These are phyloP conservation scores for Yamadazyma taylorii DNA, from an alignment of 1,139 yeast genomes.

Conservation along the genomic window DNA sequence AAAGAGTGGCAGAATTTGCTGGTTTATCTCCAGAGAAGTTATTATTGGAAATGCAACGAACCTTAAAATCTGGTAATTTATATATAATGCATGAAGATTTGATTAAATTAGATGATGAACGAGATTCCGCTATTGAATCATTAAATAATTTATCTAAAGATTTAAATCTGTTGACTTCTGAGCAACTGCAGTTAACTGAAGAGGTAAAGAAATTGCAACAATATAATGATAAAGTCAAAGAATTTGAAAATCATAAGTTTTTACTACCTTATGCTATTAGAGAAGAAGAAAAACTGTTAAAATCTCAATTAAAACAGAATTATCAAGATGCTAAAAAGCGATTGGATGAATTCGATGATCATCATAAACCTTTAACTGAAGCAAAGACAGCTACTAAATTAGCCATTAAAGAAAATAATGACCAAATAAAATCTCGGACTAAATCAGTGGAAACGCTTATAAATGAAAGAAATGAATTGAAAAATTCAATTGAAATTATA, in stretches of 20 bases:
- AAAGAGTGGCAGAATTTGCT: constrained; percentile 92
- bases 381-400: constrained; percentile 9
- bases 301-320: constrained; percentile 38
- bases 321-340: constrained; percentile 41
- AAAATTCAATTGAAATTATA: constrained; percentile 13
- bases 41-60: constrained; percentile 75
- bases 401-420: constrained; percentile 17
- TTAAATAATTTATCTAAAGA: constrained; percentile 9
- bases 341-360: constrained; percentile 29
- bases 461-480: constrained; percentile 8
- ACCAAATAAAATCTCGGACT: constrained; percentile 3
- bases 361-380: constrained; percentile 31
- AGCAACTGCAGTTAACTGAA: constrained; percentile 28
- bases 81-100: constrained; percentile 57
- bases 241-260: constrained; percentile 49
- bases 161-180: constrained; percentile 29
- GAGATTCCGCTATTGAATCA: constrained; percentile 23
- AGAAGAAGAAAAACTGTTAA: constrained; percentile 50
- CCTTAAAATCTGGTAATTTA: constrained; percentile 63
- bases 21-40: constrained; percentile 74
- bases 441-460: constrained; percentile 7
- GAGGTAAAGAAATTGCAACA: constrained; percentile 42
- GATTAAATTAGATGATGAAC: constrained; percentile 49
- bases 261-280: constrained; percentile 63
- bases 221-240: constrained; percentile 40